phyloP scores from a whole-genome alignment of 306 rosid species.

The Amphicarpaea edgeworthii region DNA sequence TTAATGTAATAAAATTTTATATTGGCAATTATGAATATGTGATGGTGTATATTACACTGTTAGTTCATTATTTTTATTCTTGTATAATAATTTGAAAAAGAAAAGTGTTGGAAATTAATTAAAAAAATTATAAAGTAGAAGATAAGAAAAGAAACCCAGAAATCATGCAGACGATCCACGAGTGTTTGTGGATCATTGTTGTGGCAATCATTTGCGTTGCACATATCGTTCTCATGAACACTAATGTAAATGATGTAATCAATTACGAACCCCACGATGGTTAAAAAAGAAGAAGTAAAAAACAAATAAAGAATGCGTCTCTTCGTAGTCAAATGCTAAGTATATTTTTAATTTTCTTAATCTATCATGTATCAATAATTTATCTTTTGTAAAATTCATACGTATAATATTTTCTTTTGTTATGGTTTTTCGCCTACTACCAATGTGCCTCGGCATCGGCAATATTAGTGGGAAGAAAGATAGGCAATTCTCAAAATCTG shows the following conservation, averaged over 20 bases:
- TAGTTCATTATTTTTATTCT: no score
- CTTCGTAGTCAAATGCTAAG: background rate
- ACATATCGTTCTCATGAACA: slow-evolving; percentile 32
- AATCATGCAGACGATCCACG: slow-evolving; percentile 50
- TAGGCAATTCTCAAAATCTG: background rate
- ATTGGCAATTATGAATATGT: no score
- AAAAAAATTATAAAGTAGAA: background rate
- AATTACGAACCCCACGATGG: slow-evolving; percentile 29
- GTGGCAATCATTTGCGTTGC: slow-evolving; percentile 47
- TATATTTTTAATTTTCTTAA: background rate
- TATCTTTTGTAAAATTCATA: background rate
- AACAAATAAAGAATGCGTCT: background rate
- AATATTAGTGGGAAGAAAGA: background rate
- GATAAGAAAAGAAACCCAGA: slow-evolving; percentile 18
- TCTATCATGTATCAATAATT: background rate
- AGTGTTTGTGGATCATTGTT: slow-evolving; percentile 42
- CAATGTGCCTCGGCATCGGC: background rate
- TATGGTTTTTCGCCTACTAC: background rate
- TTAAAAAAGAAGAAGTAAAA: no score
- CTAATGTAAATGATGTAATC: slow-evolving; percentile 5
- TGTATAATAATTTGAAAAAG: background rate
- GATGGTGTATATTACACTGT: no score
- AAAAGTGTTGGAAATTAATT: no score
- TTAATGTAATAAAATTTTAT: no score
- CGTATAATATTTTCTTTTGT: background rate